A percentile compares a stretch with the other conserved stretches of the same genome.
Evolutionary conservation across 306 rosid species (phyloP).

Genomic region (Senna tora): DNA sequence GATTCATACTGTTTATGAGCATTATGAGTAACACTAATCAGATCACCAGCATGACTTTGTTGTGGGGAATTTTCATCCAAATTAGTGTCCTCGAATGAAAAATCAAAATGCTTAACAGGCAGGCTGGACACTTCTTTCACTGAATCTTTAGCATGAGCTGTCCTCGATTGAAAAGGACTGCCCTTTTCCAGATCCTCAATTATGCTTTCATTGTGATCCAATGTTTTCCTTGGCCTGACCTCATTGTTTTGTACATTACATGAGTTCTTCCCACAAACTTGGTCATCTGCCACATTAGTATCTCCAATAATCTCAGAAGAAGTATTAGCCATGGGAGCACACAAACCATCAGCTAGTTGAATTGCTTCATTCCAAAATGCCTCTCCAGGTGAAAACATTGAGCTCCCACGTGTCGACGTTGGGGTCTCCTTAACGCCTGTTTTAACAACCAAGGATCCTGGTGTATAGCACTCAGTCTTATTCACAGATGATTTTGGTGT

Average conservation of each 20-base stretch:
- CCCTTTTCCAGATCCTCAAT: conserved; percentile 37
- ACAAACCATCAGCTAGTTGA: conserved; percentile 83
- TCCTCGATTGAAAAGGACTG: too few species aligned
- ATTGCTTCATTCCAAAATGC: conserved; percentile 96
- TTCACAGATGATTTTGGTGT: conserved; percentile 51
- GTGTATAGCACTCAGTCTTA: conserved; percentile 63
- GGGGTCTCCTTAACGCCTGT: conserved; percentile 61
- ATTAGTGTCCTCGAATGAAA: conserved; percentile 67
- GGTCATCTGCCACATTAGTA: conserved; percentile 44
- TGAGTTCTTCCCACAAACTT: conserved; percentile 49
- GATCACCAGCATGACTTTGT: conserved; percentile 38
- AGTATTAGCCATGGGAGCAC: conserved; percentile 49
- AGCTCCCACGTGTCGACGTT: conserved; percentile 72
- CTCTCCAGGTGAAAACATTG: conserved; percentile 91
- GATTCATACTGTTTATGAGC: conserved; percentile 45
- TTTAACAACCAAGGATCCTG: conserved; percentile 68
- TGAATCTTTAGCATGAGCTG: conserved; percentile 47
- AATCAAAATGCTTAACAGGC: conserved; percentile 94
- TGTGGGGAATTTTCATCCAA: conserved; percentile 52
- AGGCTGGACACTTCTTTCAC: conserved; percentile 59
- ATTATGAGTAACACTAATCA: conserved; percentile 35
- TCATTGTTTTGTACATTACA: conserved; percentile 54
- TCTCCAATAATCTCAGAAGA: conserved; percentile 49
- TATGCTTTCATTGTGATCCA: conserved; percentile 50
- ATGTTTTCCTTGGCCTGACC: conserved; percentile 51